phyloP scores from a whole-genome alignment of 2,329 filamentous ascomycete genomes.

The Arthrinium phaeospermum region DNA sequence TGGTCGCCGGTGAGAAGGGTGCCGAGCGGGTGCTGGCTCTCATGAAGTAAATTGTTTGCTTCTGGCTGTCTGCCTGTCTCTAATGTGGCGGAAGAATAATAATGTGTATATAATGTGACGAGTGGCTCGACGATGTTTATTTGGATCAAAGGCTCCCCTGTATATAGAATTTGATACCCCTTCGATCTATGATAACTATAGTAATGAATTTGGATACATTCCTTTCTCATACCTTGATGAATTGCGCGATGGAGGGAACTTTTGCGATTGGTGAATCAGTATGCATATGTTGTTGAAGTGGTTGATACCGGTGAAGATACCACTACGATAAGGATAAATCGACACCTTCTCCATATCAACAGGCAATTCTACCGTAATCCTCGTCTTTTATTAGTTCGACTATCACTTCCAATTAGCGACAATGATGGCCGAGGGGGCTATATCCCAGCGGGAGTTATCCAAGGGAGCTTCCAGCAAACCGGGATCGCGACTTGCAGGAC shows the following conservation, averaged over 20 bases:
- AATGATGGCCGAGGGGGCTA: not conserved
- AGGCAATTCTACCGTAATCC: not conserved
- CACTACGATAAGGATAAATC: no score
- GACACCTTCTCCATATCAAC: not conserved
- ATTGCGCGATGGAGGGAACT: not conserved
- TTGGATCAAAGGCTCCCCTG: not conserved
- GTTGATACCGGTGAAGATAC: not conserved
- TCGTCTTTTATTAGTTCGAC: not conserved
- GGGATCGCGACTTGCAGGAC: conserved; percentile 23
- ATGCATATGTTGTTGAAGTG: not conserved
- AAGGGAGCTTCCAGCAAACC: not conserved
- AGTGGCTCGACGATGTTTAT: not conserved
- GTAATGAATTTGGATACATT: not conserved
- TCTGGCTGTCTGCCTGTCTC: not conserved
- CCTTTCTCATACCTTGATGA: not conserved
- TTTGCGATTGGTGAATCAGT: not conserved
- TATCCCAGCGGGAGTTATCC: not conserved
- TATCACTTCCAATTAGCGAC: not conserved
- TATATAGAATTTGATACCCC: conserved; percentile 16
- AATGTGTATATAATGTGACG: not conserved
- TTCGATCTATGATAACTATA: not conserved
- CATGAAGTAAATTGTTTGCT: not conserved
- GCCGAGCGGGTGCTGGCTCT: conserved; percentile 51
- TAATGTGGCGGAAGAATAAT: not conserved
- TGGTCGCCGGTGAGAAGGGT: conserved; percentile 58